phyloP scores from a whole-genome alignment of 805 yeast species.

The Metschnikowia similis region DNA sequence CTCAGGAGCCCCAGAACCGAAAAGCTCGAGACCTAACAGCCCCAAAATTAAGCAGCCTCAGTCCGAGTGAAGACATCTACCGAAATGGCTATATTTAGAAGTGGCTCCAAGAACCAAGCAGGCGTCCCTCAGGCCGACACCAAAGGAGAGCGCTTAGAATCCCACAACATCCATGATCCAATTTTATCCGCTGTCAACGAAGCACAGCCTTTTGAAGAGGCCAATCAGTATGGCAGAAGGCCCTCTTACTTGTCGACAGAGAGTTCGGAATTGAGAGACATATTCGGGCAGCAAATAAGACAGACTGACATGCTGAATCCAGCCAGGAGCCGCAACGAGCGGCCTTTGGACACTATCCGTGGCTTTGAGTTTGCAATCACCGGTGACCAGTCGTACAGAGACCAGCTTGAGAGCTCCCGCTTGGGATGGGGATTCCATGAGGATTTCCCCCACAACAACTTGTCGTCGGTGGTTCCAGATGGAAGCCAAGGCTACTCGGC shows the following conservation, averaged over 20 bases:
- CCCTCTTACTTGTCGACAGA: slow-evolving; percentile 44
- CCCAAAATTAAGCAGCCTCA: too few species aligned
- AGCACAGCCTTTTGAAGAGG: slow-evolving; percentile 88
- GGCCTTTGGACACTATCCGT: slow-evolving; percentile 95
- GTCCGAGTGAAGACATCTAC: background rate
- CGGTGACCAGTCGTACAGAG: slow-evolving; percentile 76
- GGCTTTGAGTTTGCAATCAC: slow-evolving; percentile 91
- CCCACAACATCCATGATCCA: slow-evolving; percentile 61
- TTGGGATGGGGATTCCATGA: slow-evolving; percentile 87
- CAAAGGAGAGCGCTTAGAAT: slow-evolving; percentile 5
- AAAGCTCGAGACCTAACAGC: too few species aligned
- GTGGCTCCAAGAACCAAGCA: slow-evolving; percentile 21
- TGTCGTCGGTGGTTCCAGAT: slow-evolving; percentile 21
- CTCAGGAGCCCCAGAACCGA: too few species aligned
- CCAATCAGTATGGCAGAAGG: slow-evolving; percentile 42
- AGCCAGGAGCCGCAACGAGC: slow-evolving; percentile 85
- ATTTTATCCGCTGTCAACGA: slow-evolving; percentile 89
- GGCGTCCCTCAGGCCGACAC: slow-evolving; percentile 19
- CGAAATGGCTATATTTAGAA: slow-evolving; percentile 18
- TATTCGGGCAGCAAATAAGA: slow-evolving; percentile 77
- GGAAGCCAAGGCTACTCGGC: slow-evolving; percentile 32
- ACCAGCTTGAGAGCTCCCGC: slow-evolving; percentile 71
- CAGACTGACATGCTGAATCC: slow-evolving; percentile 91
- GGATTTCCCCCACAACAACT: slow-evolving; percentile 59
- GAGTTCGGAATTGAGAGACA: slow-evolving; percentile 61